Conservation (phyloP, 345 rosid genomes). For the Camelina laxa region DNA sequence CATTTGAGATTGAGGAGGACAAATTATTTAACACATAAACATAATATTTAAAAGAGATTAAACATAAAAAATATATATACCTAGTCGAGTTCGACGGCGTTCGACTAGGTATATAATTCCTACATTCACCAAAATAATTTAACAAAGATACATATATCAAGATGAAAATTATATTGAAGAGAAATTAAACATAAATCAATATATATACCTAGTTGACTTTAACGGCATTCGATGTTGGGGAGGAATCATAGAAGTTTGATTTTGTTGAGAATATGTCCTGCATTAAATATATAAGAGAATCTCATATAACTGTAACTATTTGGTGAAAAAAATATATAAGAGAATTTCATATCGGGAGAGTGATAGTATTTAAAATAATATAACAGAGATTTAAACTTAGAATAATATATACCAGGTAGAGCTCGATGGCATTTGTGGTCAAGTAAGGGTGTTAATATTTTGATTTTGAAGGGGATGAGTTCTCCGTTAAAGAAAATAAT, state of each 20-base stretch:
- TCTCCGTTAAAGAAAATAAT: too few relatives aligned
- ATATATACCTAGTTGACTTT: conserved; percentile 6
- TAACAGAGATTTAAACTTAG: background rate
- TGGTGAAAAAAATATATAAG: background rate
- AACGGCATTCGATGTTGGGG: background rate
- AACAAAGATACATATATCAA: background rate
- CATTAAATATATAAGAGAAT: too few relatives aligned
- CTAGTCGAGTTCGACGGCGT: background rate
- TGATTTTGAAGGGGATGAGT: too few relatives aligned
- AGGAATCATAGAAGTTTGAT: background rate
- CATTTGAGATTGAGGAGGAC: too few relatives aligned
- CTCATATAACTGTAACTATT: background rate
- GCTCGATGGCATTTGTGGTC: background rate
- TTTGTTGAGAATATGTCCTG: background rate
- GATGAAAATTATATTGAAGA: background rate
- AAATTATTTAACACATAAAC: background rate
- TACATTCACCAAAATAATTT: background rate
- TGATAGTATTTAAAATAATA: background rate
- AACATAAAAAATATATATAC: background rate
- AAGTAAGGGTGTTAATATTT: too few relatives aligned
- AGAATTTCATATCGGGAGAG: background rate
- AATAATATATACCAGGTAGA: conserved; percentile 3
- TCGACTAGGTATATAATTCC: background rate
- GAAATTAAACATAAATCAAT: background rate
- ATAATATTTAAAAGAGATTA: background rate